Base-by-base conservation (phyloP, 2,329 filamentous ascomycete genomes). In the Ceratocystis colombiana region DNA sequence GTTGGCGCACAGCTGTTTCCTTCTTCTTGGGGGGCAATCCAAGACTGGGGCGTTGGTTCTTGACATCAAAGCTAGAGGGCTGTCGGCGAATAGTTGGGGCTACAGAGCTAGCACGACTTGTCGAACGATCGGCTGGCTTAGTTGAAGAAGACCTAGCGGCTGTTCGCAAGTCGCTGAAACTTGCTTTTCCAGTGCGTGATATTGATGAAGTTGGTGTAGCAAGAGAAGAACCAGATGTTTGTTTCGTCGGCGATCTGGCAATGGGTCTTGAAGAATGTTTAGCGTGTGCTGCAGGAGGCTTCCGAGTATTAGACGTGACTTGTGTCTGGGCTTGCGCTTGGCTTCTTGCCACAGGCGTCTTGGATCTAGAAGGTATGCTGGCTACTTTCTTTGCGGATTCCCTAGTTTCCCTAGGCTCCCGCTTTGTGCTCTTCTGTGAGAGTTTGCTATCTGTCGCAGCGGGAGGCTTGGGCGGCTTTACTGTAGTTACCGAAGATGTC, bases 231-330 rank as follows among this genome's bases (percentile, higher is more conserved):
- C 88, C 85, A 0, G 90, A 77, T 66, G 82, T 78, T 8, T 87
- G 87, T 66, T 84, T 83, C 1, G 88, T 90, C 1, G 86, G 86
- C 10, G 88, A 89, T 74, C 84, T 86, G 50, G 80, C 76, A 1
- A 75, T 74, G 2, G 69, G 65, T 8, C 57, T 37, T n/a, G 72
- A 68, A 28, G 72, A 72, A 30, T 77, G 71, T 22, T 76, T 75
- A 1, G 74, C 70, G 61, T 79, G 78, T 44, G 79, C 70, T 2
- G 78, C 72, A 8, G 76, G 72, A 7, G 78, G 77, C 68, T 78
- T 83, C 71, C 79, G 80, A 30, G 69, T 70, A 17, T 74, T 68
- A 28, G 74, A 73, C 2, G 76, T 70, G 44, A 72, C 69, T 1
- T 74, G 55, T 65, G 74, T 77, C 37, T 73, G 66, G 33, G 70